These are phyloP conservation scores for Solanum ossicruentum DNA, from an alignment of 257 asterid species.

Conservation along the genomic window DNA sequence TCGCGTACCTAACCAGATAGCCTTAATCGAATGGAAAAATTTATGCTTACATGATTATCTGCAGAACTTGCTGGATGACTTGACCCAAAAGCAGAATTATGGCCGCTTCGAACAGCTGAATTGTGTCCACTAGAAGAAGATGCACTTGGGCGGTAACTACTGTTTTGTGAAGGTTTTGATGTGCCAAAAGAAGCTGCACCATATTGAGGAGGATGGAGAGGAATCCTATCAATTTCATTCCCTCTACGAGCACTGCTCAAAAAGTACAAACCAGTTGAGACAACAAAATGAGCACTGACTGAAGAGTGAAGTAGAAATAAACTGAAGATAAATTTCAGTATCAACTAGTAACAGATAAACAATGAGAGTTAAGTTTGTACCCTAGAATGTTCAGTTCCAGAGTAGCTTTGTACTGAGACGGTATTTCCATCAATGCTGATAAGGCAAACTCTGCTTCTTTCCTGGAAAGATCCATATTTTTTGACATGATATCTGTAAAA, in stretches of 20 bases:
- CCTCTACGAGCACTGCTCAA: slow-evolving; percentile 59
- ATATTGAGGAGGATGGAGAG: slow-evolving; percentile 82
- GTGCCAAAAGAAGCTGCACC: slow-evolving; percentile 45
- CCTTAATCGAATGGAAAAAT: background rate
- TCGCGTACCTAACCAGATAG: background rate
- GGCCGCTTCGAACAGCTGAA: slow-evolving; percentile 10
- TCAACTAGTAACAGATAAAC: background rate
- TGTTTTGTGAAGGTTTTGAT: slow-evolving; percentile 43
- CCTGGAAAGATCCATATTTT: slow-evolving; percentile 45
- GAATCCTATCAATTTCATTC: slow-evolving; percentile 47
- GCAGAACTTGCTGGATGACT: slow-evolving; percentile 42
- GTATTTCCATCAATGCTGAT: slow-evolving; percentile 93
- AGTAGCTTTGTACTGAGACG: slow-evolving; percentile 88
- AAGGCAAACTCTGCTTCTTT: slow-evolving; percentile 96
- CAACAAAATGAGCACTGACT: background rate
- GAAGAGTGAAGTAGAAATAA: background rate
- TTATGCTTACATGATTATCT: slow-evolving; percentile 46
- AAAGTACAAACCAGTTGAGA: slow-evolving; percentile 2
- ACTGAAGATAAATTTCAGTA: background rate
- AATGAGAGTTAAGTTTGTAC: slow-evolving; percentile 13
- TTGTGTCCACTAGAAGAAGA: slow-evolving; percentile 31
- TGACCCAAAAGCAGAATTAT: slow-evolving; percentile 12
- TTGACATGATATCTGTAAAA: slow-evolving; percentile 84
- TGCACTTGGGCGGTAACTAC: slow-evolving; percentile 51
- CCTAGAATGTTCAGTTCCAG: slow-evolving; percentile 84